Evolutionary conservation across 2,329 filamentous ascomycete species (phyloP).

Genomic region (Hypocrella siamensis): DNA sequence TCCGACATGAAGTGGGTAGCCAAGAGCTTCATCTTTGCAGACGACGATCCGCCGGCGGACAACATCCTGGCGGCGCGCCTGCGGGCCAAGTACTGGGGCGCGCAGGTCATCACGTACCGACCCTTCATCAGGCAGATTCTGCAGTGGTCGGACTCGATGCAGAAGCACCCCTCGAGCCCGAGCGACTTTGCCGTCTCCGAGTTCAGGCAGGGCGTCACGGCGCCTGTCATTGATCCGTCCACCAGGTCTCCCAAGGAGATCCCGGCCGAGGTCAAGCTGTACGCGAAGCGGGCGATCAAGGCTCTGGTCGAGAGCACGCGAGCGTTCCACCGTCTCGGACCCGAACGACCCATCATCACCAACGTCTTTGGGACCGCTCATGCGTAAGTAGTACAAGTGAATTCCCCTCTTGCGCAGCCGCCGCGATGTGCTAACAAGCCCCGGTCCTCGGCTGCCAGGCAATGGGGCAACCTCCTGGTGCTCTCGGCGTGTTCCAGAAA

Average conservation of each 20-base stretch:
- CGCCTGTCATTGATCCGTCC: conserved; percentile 20
- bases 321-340: conserved; percentile 54
- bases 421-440: conserved; percentile 5
- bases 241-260: conserved; percentile 22
- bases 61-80: conserved; percentile 74
- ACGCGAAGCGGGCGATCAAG: conserved; percentile 47
- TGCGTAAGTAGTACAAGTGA: conserved; percentile 50
- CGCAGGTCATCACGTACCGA: conserved; percentile 75
- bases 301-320: conserved; percentile 74
- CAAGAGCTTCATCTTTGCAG: conserved; percentile 38
- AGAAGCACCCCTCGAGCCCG: conserved; percentile 17
- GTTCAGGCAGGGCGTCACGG: conserved; percentile 19
- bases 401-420: background rate
- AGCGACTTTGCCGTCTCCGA: conserved; percentile 17
- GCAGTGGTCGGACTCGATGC: conserved; percentile 25
- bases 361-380: conserved; percentile 93
- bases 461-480: conserved; percentile 95
- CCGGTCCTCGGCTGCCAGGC: conserved; percentile 39
- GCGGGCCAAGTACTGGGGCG: conserved; percentile 89
- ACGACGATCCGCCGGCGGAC: conserved; percentile 51
- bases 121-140: conserved; percentile 51
- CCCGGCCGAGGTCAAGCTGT: conserved; percentile 29
- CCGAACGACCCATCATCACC: conserved; percentile 68
- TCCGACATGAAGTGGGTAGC: conserved; percentile 31
- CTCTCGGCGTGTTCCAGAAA: conserved; percentile 68